Conservation (phyloP, 768 basidiomycete genomes). For the Termitomyces sp. region DNA sequence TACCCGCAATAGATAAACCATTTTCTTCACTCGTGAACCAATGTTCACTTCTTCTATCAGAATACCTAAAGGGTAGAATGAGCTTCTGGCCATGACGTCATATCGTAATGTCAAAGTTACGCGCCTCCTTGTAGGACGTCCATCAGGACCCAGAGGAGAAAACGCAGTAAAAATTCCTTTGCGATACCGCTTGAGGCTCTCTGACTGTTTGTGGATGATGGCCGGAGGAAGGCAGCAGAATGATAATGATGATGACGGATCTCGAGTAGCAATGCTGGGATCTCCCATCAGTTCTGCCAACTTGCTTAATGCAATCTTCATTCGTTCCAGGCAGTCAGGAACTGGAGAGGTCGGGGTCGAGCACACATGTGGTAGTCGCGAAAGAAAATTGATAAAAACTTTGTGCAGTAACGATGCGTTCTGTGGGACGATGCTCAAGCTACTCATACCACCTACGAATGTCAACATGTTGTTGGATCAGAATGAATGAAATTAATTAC, state of each 20-base stretch:
- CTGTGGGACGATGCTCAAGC: constrained; percentile 49
- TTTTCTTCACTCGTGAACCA: constrained; percentile 60
- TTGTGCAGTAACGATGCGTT: constrained; percentile 61
- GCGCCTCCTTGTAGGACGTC: constrained; percentile 59
- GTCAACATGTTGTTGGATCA: background rate
- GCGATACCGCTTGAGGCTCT: constrained; percentile 40
- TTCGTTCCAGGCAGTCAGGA: constrained; percentile 38
- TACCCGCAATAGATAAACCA: constrained; percentile 53
- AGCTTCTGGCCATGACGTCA: constrained; percentile 1
- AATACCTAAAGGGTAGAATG: constrained; percentile 37
- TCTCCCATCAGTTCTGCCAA: constrained; percentile 49
- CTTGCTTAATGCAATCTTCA: constrained; percentile 46
- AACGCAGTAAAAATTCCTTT: constrained; percentile 43
- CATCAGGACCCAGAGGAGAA: constrained; percentile 52
- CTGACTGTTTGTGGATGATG: constrained; percentile 45
- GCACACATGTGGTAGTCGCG: constrained; percentile 42
- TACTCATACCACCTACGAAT: constrained; percentile 46
- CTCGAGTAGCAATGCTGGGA: constrained; percentile 39
- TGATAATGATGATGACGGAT: constrained; percentile 59
- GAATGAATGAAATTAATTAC: constrained; percentile 24
- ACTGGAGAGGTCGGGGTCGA: constrained; percentile 41
- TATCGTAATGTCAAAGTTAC: constrained; percentile 14
- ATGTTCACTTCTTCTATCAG: constrained; percentile 51
- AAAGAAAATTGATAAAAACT: constrained; percentile 57
- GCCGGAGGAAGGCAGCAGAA: constrained; percentile 60